phyloP scores from a whole-genome alignment of 176 grass and related monocot species.

The Dactylis glomerata region DNA sequence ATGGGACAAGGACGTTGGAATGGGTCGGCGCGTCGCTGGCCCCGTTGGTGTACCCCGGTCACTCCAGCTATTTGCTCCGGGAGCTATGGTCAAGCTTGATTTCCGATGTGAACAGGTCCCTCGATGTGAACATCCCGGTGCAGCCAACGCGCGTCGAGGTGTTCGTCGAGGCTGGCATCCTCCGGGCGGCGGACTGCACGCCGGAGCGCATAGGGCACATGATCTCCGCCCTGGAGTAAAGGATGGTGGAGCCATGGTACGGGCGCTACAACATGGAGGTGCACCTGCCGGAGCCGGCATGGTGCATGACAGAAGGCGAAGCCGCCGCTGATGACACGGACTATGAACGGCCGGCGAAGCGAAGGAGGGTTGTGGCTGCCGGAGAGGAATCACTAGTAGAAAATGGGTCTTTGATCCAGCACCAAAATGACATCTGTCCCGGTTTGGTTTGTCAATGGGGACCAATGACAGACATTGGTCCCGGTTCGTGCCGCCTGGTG shows the following conservation, averaged over 20 bases:
- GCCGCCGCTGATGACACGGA: background rate
- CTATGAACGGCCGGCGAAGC: background rate
- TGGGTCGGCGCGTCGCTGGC: background rate
- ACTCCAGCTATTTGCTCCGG: background rate
- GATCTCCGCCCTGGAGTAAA: background rate
- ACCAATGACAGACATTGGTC: no score
- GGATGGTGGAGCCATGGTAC: background rate
- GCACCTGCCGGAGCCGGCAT: background rate
- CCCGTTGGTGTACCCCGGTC: background rate
- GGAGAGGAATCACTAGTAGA: no score
- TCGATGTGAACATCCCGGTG: background rate
- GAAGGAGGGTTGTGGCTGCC: background rate
- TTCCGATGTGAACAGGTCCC: no score
- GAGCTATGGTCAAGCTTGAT: background rate
- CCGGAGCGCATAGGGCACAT: background rate
- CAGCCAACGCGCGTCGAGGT: background rate
- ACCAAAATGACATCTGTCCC: no score
- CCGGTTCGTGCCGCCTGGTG: no score
- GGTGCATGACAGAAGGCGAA: background rate
- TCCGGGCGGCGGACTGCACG: conserved; percentile 1
- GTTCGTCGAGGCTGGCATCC: conserved; percentile 3
- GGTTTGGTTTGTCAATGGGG: no score
- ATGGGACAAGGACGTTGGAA: background rate
- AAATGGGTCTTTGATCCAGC: no score
- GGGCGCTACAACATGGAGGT: background rate